Base-by-base conservation (phyloP, 345 rosid species). In the Corchorus olitorius region DNA sequence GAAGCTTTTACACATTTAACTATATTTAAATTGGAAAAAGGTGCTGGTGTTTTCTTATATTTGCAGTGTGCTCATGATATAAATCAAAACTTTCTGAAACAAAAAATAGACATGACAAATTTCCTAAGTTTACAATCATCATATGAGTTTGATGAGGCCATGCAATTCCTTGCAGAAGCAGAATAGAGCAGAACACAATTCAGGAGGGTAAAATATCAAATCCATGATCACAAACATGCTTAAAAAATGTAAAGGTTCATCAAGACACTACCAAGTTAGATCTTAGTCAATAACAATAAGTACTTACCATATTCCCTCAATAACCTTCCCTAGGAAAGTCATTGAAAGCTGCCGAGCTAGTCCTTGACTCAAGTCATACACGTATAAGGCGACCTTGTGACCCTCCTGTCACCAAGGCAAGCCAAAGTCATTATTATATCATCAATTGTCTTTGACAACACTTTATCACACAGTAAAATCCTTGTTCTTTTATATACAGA, bases 301-400 rank as follows among this genome's bases (percentile, higher is more conserved):
- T 41, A 79, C 91, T 85, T 76, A 96, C 99, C 98, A 96, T 43
- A 96, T 93, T 54, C 93, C 99, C 78, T 96, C 99, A 70, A 96
- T 87, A 50, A 82, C 88, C 83, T 92, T 93, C 43, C 99, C 99
- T 82, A 93, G 72, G 65, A 96, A 88, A 10, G 94, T 53, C 1
- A 79, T 82, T 8, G 99, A 96, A 58, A 96, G 97, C 76, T 93
- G 97, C 15, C 91, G 94, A 0, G 99, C 99, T 60, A 96, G 87
- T 67, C 99, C 99, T 82, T 86, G 92, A 88, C 99, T 96, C 39
- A 96, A 87, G 66, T 96, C 99, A 74, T 96, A 93, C 35, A 96
- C 91, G 70, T 93, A 86, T 89, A 96, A 84, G 4, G 86, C 76
- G 19, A 96, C 97, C 85, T 49, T 85, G 79, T 88, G 81, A 64